Evolutionary conservation across 208 protist species (phyloP), one percentile per base, ranked within the genome.

Genomic region (Trypanosoma boissoni): DNA sequence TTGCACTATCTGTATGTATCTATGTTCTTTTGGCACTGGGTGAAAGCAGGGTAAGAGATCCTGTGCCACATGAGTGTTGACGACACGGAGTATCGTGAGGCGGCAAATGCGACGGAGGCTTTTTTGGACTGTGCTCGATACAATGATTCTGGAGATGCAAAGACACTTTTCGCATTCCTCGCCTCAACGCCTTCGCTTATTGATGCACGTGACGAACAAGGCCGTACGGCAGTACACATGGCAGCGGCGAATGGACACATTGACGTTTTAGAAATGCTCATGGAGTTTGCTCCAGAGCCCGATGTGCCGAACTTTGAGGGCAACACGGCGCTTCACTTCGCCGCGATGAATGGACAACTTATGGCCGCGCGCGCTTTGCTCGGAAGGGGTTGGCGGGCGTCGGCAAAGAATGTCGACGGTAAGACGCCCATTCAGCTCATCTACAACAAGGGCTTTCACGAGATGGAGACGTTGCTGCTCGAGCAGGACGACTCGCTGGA

Each of bases 271-370:
- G 71, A 90, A 53, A 78, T 86, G 64, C 76, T 96, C 10, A 74
- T 88, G 23, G 53, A 61, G 23, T 91, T 85, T 54, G 51, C 63
- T 37, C 82, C 87, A 8, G 46, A 56, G 16, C 77, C 79, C 1
- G 79, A 96, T 71, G 48, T 83, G 18, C 56, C 74, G 4, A 96
- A 93, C 50, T 52, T 81, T 26, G 80, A 93, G 58, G 90, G 90
- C 23, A 93, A 92, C 58, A 94, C 90, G 5, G 86, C 90, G 1
- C 69, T 96, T 8, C 84, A 92, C 52, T 93, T 92, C 59, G 86
- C 90, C 16, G 90, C 90, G n/a, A 73, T 94, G 28, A 93, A 94
- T 67, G 90, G 92, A 64, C 77, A 78, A 51, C 48, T 88, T 9
- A 72, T 72, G 12, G 83, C 82, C 18, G 81, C 83, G 18, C 58